phyloP scores from a whole-genome alignment of 306 rosid species.

The Lathyrus oleraceus region DNA sequence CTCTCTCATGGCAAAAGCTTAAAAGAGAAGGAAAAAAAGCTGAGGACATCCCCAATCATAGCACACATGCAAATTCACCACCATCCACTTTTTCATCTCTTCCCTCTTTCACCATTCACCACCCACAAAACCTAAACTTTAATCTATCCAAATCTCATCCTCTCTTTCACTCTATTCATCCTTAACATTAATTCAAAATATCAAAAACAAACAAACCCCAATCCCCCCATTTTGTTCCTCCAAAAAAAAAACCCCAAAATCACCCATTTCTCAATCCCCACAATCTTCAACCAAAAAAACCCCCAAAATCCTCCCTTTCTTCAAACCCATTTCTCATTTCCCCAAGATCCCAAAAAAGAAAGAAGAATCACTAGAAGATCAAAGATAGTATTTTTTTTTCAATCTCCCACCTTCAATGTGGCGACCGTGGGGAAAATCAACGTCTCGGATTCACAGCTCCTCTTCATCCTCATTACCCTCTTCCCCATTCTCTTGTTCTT shows the following conservation, averaged over 20 bases:
- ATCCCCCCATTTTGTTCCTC: constrained; percentile 14
- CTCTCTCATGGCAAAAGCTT: constrained; percentile 25
- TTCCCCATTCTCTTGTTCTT: constrained; percentile 66
- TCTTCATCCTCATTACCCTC: constrained; percentile 43
- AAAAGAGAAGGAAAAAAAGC: constrained; percentile 38
- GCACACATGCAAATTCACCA: constrained; percentile 43
- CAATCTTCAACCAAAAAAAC: not conserved
- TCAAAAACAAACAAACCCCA: constrained; percentile 17
- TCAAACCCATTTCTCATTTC: constrained; percentile 14
- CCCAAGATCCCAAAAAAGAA: not conserved
- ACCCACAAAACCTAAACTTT: constrained; percentile 42
- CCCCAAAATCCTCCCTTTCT: constrained; percentile 11
- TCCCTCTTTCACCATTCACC: constrained; percentile 32
- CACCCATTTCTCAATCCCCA: constrained; percentile 24
- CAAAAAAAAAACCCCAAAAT: not conserved
- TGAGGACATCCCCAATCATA: constrained; percentile 35
- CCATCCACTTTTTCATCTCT: constrained; percentile 38
- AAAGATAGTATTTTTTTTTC: not conserved
- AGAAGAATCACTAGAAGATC: not conserved
- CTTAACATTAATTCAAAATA: not conserved
- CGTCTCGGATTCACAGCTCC: constrained; percentile 57
- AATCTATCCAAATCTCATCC: constrained; percentile 41
- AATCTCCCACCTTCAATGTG: constrained; percentile 65
- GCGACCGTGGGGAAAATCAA: constrained; percentile 83
- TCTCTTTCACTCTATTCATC: constrained; percentile 16